These are phyloP conservation scores for Scedosporium aurantiacum DNA, from an alignment of 2,329 filamentous ascomycete genomes.

Conservation along the genomic window DNA sequence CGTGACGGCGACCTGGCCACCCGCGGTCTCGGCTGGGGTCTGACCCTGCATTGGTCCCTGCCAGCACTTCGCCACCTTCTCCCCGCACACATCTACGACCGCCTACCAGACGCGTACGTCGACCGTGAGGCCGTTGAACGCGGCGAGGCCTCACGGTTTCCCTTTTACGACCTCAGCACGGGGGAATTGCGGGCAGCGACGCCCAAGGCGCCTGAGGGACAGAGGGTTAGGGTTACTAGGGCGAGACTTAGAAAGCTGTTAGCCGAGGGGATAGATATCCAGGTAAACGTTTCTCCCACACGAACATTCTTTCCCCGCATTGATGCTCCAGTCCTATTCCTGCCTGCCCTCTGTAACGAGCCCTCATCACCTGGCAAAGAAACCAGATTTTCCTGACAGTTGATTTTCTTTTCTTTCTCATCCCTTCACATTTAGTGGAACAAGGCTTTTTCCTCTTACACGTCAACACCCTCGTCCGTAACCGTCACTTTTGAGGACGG, in stretches of 20 bases:
- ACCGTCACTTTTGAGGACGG: constrained; percentile 36
- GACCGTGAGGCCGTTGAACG: constrained; percentile 36
- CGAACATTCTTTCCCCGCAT: not conserved
- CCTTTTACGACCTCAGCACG: constrained; percentile 44
- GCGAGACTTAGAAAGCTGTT: constrained; percentile 34
- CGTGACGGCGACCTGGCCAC: constrained; percentile 34
- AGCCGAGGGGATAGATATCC: constrained; percentile 31
- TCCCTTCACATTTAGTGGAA: constrained; percentile 23
- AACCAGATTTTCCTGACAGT: not conserved
- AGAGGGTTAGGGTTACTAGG: constrained; percentile 36
- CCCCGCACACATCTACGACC: constrained; percentile 30
- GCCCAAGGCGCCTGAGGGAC: constrained; percentile 30
- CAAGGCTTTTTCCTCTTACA: constrained; percentile 23
- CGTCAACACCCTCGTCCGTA: constrained; percentile 21
- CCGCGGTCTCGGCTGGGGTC: constrained; percentile 47
- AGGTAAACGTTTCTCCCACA: constrained; percentile 19
- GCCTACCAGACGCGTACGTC: constrained; percentile 40
- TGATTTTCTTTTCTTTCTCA: not conserved
- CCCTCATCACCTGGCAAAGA: not conserved
- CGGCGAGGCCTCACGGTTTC: constrained; percentile 36
- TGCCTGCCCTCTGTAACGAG: not conserved
- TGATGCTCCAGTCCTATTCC: not conserved
- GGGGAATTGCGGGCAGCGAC: constrained; percentile 29
- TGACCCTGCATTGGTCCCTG: constrained; percentile 54
- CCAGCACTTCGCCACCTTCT: constrained; percentile 39